Evolutionary conservation across 257 asterid species (phyloP), one percentile per base, ranked within the genome.

Genomic region (Sherardia arvensis): DNA sequence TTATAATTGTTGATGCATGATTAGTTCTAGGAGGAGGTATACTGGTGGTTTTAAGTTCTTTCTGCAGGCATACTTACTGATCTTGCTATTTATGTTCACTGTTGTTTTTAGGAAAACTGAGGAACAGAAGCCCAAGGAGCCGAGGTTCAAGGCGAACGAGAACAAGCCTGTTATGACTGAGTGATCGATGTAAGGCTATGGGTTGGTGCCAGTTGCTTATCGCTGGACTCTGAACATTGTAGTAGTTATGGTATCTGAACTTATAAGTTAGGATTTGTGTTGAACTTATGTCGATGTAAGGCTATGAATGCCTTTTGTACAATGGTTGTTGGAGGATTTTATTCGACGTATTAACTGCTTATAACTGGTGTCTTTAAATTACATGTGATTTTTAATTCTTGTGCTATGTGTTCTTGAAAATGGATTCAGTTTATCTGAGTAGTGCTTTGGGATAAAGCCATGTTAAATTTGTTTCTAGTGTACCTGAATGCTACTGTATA

Each of bases 81-180:
- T 40, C 9, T 2, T 65, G 26, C 27, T 12, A 20, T 64, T 69
- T 18, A 29, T 22, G 14, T 21, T n/a, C 53, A 6, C 7, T 9
- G 18, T 36, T 14, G 20, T 58, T 64, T 20, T 27, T 69, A 93
- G 99, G 91, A 93, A 90, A 93, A 79, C 81, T 25, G 99, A 93
- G 68, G 99, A 93, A 80, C 94, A 85, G 76, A 93, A 81, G 85
- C 99, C 99, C 18, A 90, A 81, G 90, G 97, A 90, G 65, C 96
- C 90, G 65, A 90, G 47, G 90, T 90, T 94, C 8, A 93, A 93
- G 76, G 96, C 96, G 65, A 93, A 67, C 58, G 99, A 93, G 73
- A 93, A 93, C 74, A 90, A 90, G 66, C 99, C 99, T 33, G 82
- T 93, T 68, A 90, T 93, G 99, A 90, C 73, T 21, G 99, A 93